phyloP scores from a whole-genome alignment of 371 early-diverging fungal genomes.

The Mortierella sp. region DNA sequence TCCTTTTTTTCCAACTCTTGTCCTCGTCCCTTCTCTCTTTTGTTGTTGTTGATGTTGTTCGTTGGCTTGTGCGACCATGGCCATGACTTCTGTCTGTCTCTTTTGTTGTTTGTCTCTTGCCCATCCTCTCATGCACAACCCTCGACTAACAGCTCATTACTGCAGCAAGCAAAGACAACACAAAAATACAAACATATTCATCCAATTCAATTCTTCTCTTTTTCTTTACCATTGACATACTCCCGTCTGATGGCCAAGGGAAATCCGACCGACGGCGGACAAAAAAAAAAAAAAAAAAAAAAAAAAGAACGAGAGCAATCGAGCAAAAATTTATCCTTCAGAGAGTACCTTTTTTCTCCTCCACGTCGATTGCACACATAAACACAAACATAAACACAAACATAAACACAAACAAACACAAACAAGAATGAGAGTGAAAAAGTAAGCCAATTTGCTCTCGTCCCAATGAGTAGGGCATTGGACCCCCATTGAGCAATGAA shows the following conservation, averaged over 20 bases:
- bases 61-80: constrained; percentile 12
- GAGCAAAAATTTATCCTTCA: background rate
- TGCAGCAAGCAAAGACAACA: constrained; percentile 1
- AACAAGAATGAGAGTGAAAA: background rate
- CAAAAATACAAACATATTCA: background rate
- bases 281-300: background rate
- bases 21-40: background rate
- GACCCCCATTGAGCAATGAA: background rate
- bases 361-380: constrained; percentile 8
- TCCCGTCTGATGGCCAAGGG: background rate
- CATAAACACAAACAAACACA: background rate
- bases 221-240: background rate
- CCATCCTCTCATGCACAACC: background rate
- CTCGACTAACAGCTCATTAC: constrained; percentile 5
- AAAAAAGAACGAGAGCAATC: background rate
- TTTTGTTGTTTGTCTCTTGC: background rate
- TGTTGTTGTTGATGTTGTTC: background rate
- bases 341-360: background rate
- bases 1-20: background rate
- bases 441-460: constrained; percentile 3
- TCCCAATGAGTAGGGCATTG: constrained; percentile 3
- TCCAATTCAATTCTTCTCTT: background rate
- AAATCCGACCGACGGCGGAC: constrained; percentile 2
- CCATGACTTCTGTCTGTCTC: background rate
- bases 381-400: constrained; percentile 2